Evolutionary conservation across 2,329 filamentous ascomycete species (phyloP), one percentile per base, ranked within the genome.

Genomic region (Aspergillus phoenicis): DNA sequence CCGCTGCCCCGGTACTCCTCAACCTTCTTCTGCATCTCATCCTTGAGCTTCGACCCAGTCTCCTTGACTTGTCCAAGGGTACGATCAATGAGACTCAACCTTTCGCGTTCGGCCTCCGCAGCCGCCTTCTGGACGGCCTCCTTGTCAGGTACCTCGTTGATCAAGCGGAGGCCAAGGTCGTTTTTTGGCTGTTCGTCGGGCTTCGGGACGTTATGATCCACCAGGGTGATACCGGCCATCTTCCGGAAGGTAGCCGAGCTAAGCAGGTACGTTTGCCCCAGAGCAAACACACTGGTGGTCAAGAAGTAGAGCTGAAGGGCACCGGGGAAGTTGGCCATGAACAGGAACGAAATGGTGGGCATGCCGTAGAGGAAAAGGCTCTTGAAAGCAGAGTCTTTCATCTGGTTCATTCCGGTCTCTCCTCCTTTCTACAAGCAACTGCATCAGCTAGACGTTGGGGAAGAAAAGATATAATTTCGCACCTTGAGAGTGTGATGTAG

Each of bases 291-390:
- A 61, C 78, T 76, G 4, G 74, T 77, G 11, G 72, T 66, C 56
- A 84, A 73, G 77, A 91, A 90, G 77, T 86, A 89, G 30, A 90
- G 70, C 70, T 89, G 87, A 2, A 90, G 73, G 20, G 80, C 81
- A 24, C 84, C 82, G 0, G 86, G 83, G 71, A 84, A 82, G 62
- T 77, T 84, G 11, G 77, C 68, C 56, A 86, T 87, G 70, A 90
- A 78, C 4, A 77, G 2, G 30, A 85, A 75, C 7, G 85, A 80
- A 2, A 89, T 36, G 6, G 73, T 63, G 2, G 89, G 87, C 30
- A 91, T 66, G 43, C 77, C 73, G 43, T 77, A 72, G 13, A 75
- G 64, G 36, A 83, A 59, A 2, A 72, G 61, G 68, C 69, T 77
- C 59, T 63, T 77, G 26, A 64, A 66, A 56, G 70, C 60, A 49